Evolutionary conservation across 257 asterid species (phyloP).

Genomic region (Verbascum thapsus): DNA sequence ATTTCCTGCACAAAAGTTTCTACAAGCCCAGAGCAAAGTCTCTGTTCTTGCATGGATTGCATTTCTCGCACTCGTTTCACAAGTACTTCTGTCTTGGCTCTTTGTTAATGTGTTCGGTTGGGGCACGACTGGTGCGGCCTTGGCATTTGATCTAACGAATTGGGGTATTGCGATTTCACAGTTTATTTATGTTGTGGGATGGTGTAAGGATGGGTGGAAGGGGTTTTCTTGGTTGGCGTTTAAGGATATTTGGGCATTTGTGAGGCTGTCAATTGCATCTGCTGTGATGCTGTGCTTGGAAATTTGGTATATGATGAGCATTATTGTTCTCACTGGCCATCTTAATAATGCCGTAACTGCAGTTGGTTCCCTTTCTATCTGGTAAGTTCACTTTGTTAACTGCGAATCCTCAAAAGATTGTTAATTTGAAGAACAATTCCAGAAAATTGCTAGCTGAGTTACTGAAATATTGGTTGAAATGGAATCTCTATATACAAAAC

Average conservation of each 20-base stretch:
- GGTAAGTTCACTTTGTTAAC: constrained; percentile 45
- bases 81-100: constrained; percentile 58
- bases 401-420: too few species aligned
- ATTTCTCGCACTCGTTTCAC: constrained; percentile 40
- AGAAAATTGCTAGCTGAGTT: too few species aligned
- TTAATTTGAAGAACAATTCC: too few species aligned
- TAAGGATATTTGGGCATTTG: constrained; percentile 74
- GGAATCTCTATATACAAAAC: too few species aligned
- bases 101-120: constrained; percentile 50
- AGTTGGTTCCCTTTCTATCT: constrained; percentile 79
- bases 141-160: constrained; percentile 53
- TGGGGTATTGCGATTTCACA: constrained; percentile 62
- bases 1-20: constrained; percentile 73
- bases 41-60: constrained; percentile 62
- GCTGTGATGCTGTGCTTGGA: constrained; percentile 90
- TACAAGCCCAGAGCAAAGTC: constrained; percentile 90
- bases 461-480: too few species aligned
- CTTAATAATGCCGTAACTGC: constrained; percentile 70
- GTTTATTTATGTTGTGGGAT: constrained; percentile 60
- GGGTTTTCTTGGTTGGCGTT: constrained; percentile 70
- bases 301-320: constrained; percentile 86
- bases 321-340: constrained; percentile 70
- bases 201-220: constrained; percentile 90
- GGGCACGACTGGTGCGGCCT: constrained; percentile 72
- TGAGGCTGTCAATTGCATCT: constrained; percentile 80